Evolutionary conservation across 441 rosid genomes (phyloP).

Genomic region (Macaranga tanarius): DNA sequence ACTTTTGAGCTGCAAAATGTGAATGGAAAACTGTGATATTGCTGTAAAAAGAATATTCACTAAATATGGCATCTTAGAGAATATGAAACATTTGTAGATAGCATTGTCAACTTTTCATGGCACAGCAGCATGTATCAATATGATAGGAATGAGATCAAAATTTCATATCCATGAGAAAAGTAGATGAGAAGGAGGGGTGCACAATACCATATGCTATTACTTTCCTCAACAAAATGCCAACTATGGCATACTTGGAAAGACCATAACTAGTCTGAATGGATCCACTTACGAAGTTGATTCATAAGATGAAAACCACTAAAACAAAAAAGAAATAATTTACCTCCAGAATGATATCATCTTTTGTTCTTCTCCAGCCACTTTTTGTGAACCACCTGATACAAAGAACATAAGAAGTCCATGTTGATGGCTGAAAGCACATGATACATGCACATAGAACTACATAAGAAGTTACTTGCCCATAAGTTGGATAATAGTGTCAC

Average conservation of each 20-base stretch:
- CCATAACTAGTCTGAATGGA: conserved; percentile 3
- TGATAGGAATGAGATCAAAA: background rate
- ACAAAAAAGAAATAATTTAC: conserved; percentile 33
- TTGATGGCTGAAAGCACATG: conserved; percentile 10
- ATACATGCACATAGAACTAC: background rate
- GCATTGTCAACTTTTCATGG: background rate
- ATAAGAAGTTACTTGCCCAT: background rate
- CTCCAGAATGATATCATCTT: conserved; percentile 72
- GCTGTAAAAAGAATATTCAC: background rate
- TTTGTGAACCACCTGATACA: conserved; percentile 74
- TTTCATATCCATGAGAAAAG: background rate
- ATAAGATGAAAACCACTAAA: background rate
- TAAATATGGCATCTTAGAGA: conserved; percentile 11
- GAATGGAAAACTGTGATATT: conserved; percentile 19
- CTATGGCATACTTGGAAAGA: background rate
- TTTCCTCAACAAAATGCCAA: background rate
- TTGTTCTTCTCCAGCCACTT: conserved; percentile 88
- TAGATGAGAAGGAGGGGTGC: background rate
- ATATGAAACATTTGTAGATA: background rate
- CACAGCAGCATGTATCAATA: background rate
- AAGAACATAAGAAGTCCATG: conserved; percentile 18
- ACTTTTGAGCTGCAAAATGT: conserved; percentile 64
- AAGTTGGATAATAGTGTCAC: background rate
- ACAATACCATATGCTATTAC: background rate
- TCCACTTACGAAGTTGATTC: background rate